phyloP scores from a whole-genome alignment of 208 protist species.

The Phytomonas sp. region DNA sequence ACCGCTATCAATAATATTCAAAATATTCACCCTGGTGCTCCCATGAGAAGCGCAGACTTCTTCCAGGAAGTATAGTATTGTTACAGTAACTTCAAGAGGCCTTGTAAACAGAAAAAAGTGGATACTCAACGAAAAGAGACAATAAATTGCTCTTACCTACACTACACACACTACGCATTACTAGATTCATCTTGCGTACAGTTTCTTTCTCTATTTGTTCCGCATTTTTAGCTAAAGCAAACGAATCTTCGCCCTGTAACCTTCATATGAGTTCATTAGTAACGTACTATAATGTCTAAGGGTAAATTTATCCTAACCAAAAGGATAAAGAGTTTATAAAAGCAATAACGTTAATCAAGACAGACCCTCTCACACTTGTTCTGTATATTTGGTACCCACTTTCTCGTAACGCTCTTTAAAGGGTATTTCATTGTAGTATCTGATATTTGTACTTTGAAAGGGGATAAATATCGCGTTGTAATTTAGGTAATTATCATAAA shows the following conservation, averaged over 20 bases:
- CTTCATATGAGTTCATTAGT: not conserved
- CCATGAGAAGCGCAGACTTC: constrained; percentile 26
- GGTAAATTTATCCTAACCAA: not conserved
- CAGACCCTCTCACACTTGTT: not conserved
- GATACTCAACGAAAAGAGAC: constrained; percentile 44
- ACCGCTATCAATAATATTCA: constrained; percentile 67
- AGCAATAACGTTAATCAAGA: not conserved
- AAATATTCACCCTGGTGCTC: constrained; percentile 71
- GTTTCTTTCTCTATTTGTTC: constrained; percentile 57
- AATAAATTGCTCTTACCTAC: constrained; percentile 69
- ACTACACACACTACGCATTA: constrained; percentile 51
- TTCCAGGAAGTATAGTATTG: constrained; percentile 41
- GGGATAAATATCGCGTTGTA: not conserved
- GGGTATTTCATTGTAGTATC: not conserved
- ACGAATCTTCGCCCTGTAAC: constrained; percentile 23
- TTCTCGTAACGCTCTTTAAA: not conserved
- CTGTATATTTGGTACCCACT: not conserved
- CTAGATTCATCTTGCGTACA: constrained; percentile 79
- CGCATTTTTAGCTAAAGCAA: constrained; percentile 43
- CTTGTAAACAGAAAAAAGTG: constrained; percentile 27
- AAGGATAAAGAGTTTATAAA: not conserved
- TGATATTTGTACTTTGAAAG: not conserved
- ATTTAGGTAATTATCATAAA: not conserved
- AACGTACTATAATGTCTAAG: not conserved
- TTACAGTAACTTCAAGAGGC: constrained; percentile 55